Evolutionary conservation across 768 basidiomycete genomes (phyloP).

Genomic region (Boletus rufocinnamomeus): DNA sequence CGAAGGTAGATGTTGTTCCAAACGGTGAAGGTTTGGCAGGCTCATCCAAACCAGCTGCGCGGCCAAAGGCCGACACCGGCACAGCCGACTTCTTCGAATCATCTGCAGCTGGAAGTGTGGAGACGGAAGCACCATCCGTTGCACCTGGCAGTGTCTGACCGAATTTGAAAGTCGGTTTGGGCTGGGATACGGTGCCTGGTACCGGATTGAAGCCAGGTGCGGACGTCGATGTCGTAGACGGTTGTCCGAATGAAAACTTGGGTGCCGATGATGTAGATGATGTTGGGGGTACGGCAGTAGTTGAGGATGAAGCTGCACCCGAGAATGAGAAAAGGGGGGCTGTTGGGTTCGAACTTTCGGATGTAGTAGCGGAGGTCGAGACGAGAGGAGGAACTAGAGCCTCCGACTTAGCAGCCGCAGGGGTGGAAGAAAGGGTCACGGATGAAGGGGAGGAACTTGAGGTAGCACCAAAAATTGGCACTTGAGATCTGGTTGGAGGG

Average conservation of each 20-base stretch:
- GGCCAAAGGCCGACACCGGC: constrained; percentile 24
- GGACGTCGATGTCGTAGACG: constrained; percentile 8
- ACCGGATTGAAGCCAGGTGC: constrained; percentile 7
- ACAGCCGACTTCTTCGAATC: constrained; percentile 29
- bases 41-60: constrained; percentile 20
- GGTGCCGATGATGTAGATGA: constrained; percentile 17
- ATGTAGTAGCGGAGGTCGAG: background rate
- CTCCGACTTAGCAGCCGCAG: constrained; percentile 13
- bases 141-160: constrained; percentile 25
- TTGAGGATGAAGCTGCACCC: constrained; percentile 9
- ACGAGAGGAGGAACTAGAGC: background rate
- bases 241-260: constrained; percentile 32
- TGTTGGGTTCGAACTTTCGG: constrained; percentile 17
- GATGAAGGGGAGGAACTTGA: constrained; percentile 3
- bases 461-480: constrained; percentile 23
- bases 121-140: constrained; percentile 23
- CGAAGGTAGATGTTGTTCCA: constrained; percentile 23
- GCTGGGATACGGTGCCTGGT: constrained; percentile 15
- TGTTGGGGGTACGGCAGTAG: constrained; percentile 4
- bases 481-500: constrained; percentile 10
- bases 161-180: constrained; percentile 27
- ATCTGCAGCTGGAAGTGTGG: constrained; percentile 18
- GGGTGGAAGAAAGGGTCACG: constrained; percentile 10
- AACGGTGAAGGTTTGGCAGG: constrained; percentile 28
- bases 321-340: constrained; percentile 27